Conservation (phyloP, 2,329 filamentous ascomycete genomes). For the Helicocarpus griseus region DNA sequence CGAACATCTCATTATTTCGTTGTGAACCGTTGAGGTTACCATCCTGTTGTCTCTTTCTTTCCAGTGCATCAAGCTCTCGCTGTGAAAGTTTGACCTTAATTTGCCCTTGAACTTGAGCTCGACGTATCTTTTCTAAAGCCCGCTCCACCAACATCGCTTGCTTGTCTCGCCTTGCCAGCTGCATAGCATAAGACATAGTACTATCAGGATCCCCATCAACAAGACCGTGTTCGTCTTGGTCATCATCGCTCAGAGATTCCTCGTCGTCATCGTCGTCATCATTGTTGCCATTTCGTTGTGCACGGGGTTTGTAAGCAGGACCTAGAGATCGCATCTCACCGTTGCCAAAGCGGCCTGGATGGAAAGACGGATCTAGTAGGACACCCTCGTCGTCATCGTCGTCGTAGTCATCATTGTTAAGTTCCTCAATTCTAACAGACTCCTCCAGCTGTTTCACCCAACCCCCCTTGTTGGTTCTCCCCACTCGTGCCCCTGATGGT, state of each 20-base stretch:
- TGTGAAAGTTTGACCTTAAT: slow-evolving; percentile 69
- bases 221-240: slow-evolving; percentile 44
- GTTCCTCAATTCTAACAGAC: slow-evolving; percentile 52
- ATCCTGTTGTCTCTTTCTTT: slow-evolving; percentile 54
- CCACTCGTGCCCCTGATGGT: slow-evolving; percentile 79
- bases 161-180: slow-evolving; percentile 50
- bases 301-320: background rate
- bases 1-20: slow-evolving; percentile 17
- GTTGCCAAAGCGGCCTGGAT: slow-evolving; percentile 1
- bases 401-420: slow-evolving; percentile 45
- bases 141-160: slow-evolving; percentile 69
- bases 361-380: slow-evolving; percentile 5
- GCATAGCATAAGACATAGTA: slow-evolving; percentile 37
- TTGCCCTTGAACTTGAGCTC: slow-evolving; percentile 66
- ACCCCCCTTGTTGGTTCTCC: slow-evolving; percentile 48
- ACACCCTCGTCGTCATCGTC: slow-evolving; percentile 36
- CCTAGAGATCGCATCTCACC: background rate
- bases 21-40: slow-evolving; percentile 21
- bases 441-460: slow-evolving; percentile 45
- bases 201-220: slow-evolving; percentile 27
- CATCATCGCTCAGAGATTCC: slow-evolving; percentile 32
- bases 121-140: slow-evolving; percentile 69
- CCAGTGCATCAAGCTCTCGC: slow-evolving; percentile 71
- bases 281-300: slow-evolving; percentile 14
- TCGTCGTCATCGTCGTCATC: slow-evolving; percentile 40